Evolutionary conservation across 2,329 filamentous ascomycete species (phyloP), one percentile per base, ranked within the genome.

Genomic region (Talaromyces sp.): DNA sequence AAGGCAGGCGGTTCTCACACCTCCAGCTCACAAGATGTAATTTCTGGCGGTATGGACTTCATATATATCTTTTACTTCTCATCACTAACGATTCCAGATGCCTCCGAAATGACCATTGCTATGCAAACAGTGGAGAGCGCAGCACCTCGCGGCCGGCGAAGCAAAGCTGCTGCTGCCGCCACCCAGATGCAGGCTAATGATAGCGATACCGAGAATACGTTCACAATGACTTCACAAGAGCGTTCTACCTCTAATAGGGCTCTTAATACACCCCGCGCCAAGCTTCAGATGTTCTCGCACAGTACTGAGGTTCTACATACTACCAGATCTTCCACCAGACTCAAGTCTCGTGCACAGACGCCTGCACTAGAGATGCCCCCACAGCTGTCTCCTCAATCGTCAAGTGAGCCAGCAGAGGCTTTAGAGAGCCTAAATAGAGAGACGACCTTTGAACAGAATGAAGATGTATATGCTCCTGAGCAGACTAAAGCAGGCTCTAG

Each of bases 301-400:
- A 69, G 68, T 18, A 69, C 73, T 48, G 74, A 76, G 64, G 72
- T 71, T 3, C 72, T 70, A 14, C 66, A 71, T 46, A 71, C 73
- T 28, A 74, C 73, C 21, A 71, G 75, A 48, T 70, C 72, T 63
- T 77, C 75, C 14, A 69, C 73, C 35, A 70, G 74, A 62, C 64
- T 74, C 31, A 73, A 70, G 63, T 66, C 69, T 5, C 67, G 68
- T 40, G 64, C 61, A 23, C 65, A 68, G 33, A 59, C 65, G n/a
- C 59, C 64, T 39, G 63, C 56, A 7, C n/a, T 35, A 12, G 56
- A 66, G 25, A 23, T 61, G 21, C 62, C 57, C 21, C 63, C 60
- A 35, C 37, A 62, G 14, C 14, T 58, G 16, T 61, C 59, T 23
- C 58, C 58, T 42, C 42, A 50, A 28, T 54, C 58, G 14, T 55